Evolutionary conservation across 495 filamentous ascomycete species (phyloP).

Genomic region (Trichocladium uniseriatum): DNA sequence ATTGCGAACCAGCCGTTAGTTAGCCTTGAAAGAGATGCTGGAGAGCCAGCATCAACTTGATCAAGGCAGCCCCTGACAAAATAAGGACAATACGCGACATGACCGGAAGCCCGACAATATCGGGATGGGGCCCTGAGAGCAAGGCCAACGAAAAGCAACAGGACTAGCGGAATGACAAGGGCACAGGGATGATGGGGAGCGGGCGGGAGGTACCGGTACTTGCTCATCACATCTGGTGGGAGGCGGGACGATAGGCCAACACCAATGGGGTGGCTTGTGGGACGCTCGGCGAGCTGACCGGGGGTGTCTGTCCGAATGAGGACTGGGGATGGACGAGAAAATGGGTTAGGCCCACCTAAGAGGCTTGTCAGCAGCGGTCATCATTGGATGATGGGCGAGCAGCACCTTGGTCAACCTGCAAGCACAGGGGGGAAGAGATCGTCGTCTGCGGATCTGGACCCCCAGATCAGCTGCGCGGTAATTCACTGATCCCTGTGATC

Average conservation of each 20-base stretch:
- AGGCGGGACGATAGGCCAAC: neutral
- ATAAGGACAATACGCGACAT: neutral
- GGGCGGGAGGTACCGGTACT: conserved; percentile 10
- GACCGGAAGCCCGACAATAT: conserved; percentile 1
- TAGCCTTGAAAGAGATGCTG: neutral
- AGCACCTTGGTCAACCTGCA: conserved; percentile 11
- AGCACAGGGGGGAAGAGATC: conserved; percentile 22
- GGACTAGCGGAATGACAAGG: conserved; percentile 10
- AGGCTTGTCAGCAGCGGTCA: conserved; percentile 18
- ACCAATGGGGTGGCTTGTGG: neutral
- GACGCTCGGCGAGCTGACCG: conserved; percentile 3
- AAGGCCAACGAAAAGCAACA: conserved; percentile 14
- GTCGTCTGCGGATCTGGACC: conserved; percentile 20
- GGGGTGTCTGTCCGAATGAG: conserved; percentile 14
- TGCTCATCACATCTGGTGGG: neutral
- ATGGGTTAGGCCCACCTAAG: conserved; percentile 17
- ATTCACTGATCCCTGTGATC: conserved; percentile 26
- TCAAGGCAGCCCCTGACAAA: conserved; percentile 2
- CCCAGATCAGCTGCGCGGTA: conserved; percentile 27
- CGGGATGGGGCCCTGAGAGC: conserved; percentile 9
- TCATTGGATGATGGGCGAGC: conserved; percentile 19
- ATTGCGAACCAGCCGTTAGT: neutral
- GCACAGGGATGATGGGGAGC: conserved; percentile 5
- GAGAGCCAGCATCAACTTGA: neutral
- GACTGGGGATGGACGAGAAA: conserved; percentile 6